Percentiles rank a stretch among this genome's conserved stretches.
These are phyloP conservation scores for Persicaria maculosa DNA, from an alignment of 148 eudicot species.

Conservation along the genomic window DNA sequence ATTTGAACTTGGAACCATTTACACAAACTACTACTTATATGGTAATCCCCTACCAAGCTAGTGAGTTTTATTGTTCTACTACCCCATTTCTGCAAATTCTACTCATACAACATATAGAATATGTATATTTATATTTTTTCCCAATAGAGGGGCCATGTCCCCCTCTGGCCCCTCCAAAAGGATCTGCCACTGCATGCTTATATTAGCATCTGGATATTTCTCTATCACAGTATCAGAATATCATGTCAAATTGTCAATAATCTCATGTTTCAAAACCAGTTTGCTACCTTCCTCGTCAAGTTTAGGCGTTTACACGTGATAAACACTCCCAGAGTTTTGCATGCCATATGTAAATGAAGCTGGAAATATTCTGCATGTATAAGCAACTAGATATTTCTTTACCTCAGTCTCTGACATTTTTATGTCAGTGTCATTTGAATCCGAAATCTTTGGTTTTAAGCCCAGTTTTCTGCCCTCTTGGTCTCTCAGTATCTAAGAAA, in stretches of 20 bases:
- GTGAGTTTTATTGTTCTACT: no score
- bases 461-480: slow-evolving; percentile 89
- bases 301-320: background rate
- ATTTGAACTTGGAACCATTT: no score
- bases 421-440: slow-evolving; percentile 54
- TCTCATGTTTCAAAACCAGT: slow-evolving; percentile 54
- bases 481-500: slow-evolving; percentile 58
- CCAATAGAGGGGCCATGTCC: no score
- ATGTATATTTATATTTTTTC: no score
- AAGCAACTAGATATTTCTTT: slow-evolving; percentile 7
- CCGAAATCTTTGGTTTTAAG: slow-evolving; percentile 56
- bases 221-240: slow-evolving; percentile 69
- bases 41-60: no score
- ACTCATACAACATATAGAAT: no score
- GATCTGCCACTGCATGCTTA: background rate
- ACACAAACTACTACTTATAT: no score
- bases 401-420: slow-evolving; percentile 91
- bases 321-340: background rate
- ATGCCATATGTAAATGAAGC: background rate
- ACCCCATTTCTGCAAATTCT: no score
- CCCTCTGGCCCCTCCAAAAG: no score
- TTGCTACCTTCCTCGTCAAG: slow-evolving; percentile 75
- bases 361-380: background rate
- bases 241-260: slow-evolving; percentile 54
- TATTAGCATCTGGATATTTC: background rate